Conservation (phyloP, 1,284 basidiomycete species). For the Heterobasidion irregulare region DNA sequence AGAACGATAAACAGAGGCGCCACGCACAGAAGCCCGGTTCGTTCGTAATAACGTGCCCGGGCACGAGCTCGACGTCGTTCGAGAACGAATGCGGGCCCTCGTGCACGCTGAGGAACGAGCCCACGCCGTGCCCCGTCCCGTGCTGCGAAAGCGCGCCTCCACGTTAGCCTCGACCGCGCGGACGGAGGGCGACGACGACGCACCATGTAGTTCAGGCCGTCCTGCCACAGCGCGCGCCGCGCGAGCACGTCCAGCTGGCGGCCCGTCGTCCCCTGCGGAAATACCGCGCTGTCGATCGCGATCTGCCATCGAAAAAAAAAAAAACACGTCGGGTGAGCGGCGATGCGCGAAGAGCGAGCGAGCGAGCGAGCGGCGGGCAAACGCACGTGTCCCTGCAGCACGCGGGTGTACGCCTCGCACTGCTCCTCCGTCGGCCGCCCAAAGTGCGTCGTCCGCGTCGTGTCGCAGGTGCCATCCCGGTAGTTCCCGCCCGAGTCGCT, state of each 20-base stretch:
- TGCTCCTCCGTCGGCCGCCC: conserved; percentile 76
- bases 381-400: conserved; percentile 92
- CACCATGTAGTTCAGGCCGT: conserved; percentile 78
- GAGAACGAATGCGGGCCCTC: conserved; percentile 72
- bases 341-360: conserved; percentile 2
- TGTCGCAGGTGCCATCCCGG: conserved; percentile 88
- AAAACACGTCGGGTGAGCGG: background rate
- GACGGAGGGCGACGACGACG: conserved; percentile 13
- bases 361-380: too few relatives aligned
- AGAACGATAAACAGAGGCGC: conserved; percentile 3
- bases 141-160: conserved; percentile 38
- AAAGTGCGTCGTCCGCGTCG: conserved; percentile 86
- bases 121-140: conserved; percentile 80
- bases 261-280: conserved; percentile 84
- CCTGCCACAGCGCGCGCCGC: conserved; percentile 80
- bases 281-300: conserved; percentile 82
- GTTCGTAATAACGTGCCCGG: conserved; percentile 87
- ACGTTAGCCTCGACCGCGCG: background rate
- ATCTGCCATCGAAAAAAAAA: conserved; percentile 41
- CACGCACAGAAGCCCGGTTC: conserved; percentile 78
- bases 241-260: conserved; percentile 79
- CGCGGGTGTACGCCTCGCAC: conserved; percentile 88
- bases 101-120: conserved; percentile 74
- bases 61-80: conserved; percentile 55
- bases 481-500: conserved; percentile 85